A percentile compares a stretch with the other conserved stretches of the same genome.
Conservation (phyloP, 768 basidiomycete species). For the Podaxis mareebaensis region DNA sequence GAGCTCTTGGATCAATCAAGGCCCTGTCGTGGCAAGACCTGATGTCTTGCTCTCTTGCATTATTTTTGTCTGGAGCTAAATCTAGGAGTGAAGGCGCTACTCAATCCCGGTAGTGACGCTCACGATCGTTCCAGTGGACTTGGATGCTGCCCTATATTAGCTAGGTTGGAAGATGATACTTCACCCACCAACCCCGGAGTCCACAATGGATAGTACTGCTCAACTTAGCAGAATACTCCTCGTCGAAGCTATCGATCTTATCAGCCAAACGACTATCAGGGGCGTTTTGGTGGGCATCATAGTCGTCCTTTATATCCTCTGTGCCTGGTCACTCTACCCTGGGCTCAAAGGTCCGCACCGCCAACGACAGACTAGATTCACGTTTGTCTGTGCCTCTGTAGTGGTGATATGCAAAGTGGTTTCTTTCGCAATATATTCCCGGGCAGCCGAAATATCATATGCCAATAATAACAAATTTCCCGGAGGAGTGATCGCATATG, state of each 20-base stretch:
- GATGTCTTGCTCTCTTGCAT: no score
- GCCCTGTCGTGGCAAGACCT: no score
- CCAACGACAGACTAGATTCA: neutral
- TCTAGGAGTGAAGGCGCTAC: no score
- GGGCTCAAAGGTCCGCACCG: neutral
- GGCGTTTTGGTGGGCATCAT: neutral
- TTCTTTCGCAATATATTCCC: neutral
- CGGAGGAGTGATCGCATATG: neutral
- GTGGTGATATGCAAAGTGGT: neutral
- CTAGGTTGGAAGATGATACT: no score
- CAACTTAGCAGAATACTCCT: neutral
- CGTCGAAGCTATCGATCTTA: neutral
- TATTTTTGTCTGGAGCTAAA: no score
- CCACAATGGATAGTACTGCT: neutral
- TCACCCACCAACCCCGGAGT: neutral
- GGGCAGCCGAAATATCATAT: neutral
- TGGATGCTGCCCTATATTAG: no score
- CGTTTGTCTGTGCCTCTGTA: neutral
- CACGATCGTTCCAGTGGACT: no score
- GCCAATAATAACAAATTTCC: neutral
- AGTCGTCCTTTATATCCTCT: neutral
- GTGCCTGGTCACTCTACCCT: neutral
- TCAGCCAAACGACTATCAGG: neutral
- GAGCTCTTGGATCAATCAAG: no score
- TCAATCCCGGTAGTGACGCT: no score